Conservation (phyloP, 768 basidiomycete genomes). For the Tephrocybe sp. region DNA sequence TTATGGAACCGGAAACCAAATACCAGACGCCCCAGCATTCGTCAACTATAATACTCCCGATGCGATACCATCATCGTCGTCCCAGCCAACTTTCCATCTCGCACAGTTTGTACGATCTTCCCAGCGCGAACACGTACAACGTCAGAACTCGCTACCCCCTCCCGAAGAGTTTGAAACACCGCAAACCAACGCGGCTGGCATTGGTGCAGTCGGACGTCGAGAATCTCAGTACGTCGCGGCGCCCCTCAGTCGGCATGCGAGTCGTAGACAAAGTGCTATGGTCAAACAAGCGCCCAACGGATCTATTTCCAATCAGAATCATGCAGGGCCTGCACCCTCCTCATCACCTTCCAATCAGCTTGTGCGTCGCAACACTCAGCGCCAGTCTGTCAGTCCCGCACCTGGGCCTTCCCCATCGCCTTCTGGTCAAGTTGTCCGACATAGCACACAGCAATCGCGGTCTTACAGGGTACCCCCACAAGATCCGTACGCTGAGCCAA, state of each 20-base stretch:
- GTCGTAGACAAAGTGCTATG: conserved; percentile 19
- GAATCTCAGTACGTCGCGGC: conserved; percentile 30
- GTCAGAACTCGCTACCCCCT: conserved; percentile 27
- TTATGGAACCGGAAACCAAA: conserved; percentile 84
- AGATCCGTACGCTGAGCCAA: conserved; percentile 55
- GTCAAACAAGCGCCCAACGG: conserved; percentile 29
- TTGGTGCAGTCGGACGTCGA: conserved; percentile 55
- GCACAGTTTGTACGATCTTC: conserved; percentile 51
- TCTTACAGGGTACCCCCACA: conserved; percentile 28
- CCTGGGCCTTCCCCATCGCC: conserved; percentile 22
- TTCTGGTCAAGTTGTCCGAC: conserved; percentile 14
- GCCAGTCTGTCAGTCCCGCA: conserved; percentile 17
- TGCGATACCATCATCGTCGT: conserved; percentile 57
- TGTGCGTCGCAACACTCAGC: conserved; percentile 20
- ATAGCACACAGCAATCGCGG: conserved; percentile 18
- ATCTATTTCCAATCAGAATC: conserved; percentile 1
- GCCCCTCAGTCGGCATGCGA: conserved; percentile 30
- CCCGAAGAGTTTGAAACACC: conserved; percentile 38
- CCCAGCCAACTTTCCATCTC: conserved; percentile 52
- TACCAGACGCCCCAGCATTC: conserved; percentile 86
- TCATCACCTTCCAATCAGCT: conserved; percentile 16
- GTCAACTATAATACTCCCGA: conserved; percentile 76
- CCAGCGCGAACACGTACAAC: conserved; percentile 35
- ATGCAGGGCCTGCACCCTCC: conserved; percentile 11
- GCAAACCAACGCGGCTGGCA: conserved; percentile 57